Evolutionary conservation across 2,329 filamentous ascomycete species (phyloP).

Genomic region (Colletotrichum siamense): DNA sequence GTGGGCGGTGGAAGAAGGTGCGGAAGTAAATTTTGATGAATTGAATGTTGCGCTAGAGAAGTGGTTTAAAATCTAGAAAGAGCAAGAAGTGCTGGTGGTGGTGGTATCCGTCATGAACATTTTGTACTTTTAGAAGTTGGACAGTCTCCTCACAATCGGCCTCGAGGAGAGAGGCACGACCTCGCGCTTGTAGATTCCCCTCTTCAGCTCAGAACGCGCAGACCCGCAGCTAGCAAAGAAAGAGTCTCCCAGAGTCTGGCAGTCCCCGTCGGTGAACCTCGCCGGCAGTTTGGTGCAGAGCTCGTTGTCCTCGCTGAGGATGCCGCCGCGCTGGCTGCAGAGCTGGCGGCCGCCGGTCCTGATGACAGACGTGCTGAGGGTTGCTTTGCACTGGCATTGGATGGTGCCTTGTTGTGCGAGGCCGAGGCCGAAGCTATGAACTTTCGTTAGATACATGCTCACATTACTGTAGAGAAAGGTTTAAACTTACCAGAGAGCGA

Average conservation of each 20-base stretch:
- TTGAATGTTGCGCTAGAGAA: background rate
- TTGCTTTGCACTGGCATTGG: conserved; percentile 7
- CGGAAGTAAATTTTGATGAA: conserved; percentile 19
- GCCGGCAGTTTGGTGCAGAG: conserved; percentile 6
- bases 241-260: conserved; percentile 1
- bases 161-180: conserved; percentile 4
- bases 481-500: conserved; percentile 2
- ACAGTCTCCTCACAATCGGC: background rate
- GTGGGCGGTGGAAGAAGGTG: conserved; percentile 30
- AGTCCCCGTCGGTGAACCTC: conserved; percentile 14
- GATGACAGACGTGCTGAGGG: background rate
- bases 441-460: background rate
- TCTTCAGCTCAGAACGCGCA: conserved; percentile 8
- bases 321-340: conserved; percentile 4
- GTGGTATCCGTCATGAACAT: background rate
- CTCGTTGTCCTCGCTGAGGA: conserved; percentile 3
- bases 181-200: conserved; percentile 17
- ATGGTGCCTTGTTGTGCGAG: conserved; percentile 14
- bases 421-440: background rate
- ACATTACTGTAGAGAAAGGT: background rate
- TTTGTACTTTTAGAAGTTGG: background rate
- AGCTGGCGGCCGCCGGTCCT: conserved; percentile 1
- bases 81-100: background rate
- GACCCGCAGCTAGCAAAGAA: conserved; percentile 17
- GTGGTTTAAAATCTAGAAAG: background rate